Conservation (phyloP, 78 protist genomes). For the Ministeria vibrans region DNA sequence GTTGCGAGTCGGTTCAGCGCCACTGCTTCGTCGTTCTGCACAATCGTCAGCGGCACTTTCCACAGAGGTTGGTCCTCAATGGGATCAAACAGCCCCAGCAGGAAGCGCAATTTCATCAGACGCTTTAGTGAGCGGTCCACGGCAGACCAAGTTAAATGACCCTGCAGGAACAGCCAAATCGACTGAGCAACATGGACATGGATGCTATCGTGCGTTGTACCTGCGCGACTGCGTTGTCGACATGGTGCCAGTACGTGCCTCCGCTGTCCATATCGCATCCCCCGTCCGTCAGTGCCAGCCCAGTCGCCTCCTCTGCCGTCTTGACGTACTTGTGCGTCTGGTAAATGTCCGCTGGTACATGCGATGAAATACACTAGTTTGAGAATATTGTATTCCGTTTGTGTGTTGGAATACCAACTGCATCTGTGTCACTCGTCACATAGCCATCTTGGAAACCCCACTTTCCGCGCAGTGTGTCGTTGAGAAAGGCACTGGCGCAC, state of each 20-base stretch:
- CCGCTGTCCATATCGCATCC: background rate
- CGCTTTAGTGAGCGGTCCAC: background rate
- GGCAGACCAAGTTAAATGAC: no score
- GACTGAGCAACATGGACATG: no score
- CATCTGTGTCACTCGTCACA: slow-evolving; percentile 28
- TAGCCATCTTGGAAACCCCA: slow-evolving; percentile 27
- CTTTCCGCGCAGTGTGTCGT: background rate
- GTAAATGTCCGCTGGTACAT: no score
- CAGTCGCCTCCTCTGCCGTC: background rate
- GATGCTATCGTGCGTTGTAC: no score
- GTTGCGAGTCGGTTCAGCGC: background rate
- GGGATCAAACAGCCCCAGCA: slow-evolving; percentile 5
- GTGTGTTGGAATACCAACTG: no score
- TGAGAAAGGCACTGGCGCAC: slow-evolving; percentile 6
- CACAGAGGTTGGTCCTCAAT: background rate
- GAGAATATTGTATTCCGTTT: no score
- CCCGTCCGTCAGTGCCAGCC: background rate
- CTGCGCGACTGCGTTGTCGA: background rate
- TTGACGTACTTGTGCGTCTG: background rate
- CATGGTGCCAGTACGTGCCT: background rate
- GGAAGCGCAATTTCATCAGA: background rate
- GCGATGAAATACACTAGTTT: no score
- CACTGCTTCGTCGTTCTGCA: background rate
- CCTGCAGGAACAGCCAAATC: no score
- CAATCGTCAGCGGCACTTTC: no score